Conservation (phyloP, 2,329 filamentous ascomycete species). For the Bretziella fagacearum region DNA sequence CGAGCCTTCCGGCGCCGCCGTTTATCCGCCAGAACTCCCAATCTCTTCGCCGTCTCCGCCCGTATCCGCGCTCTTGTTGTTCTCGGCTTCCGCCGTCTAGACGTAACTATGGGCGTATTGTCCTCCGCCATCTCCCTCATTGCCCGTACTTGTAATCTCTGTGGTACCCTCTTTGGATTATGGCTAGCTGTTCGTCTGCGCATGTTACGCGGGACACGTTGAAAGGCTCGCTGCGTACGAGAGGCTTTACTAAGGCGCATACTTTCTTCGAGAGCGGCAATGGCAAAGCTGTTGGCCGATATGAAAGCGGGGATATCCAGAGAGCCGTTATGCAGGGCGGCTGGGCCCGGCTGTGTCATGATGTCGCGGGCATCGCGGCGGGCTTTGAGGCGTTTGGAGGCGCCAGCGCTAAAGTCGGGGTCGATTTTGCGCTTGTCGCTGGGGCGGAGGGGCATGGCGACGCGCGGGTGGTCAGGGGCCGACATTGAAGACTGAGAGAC, state of each 20-base stretch:
- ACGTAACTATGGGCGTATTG: conserved; percentile 68
- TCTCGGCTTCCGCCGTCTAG: conserved; percentile 42
- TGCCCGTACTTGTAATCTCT: conserved; percentile 53
- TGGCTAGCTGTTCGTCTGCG: conserved; percentile 82
- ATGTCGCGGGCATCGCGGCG: conserved; percentile 32
- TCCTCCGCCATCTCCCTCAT: conserved; percentile 66
- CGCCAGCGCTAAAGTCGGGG: conserved; percentile 3
- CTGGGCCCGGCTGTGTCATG: conserved; percentile 32
- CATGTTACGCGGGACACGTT: conserved; percentile 72
- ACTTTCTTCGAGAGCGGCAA: conserved; percentile 64
- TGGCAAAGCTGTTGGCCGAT: conserved; percentile 73
- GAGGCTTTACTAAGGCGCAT: conserved; percentile 56
- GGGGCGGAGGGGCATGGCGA: conserved; percentile 13
- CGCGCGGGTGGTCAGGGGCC: background rate
- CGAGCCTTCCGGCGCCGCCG: conserved; percentile 27
- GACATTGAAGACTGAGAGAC: background rate
- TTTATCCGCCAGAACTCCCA: conserved; percentile 46
- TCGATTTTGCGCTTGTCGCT: conserved; percentile 9
- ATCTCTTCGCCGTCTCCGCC: conserved; percentile 56
- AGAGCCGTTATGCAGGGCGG: conserved; percentile 50
- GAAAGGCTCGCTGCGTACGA: conserved; percentile 59
- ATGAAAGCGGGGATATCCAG: conserved; percentile 76
- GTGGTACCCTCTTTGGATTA: conserved; percentile 80
- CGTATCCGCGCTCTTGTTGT: conserved; percentile 45
- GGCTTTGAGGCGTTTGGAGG: conserved; percentile 28